Base-by-base conservation (phyloP, 2,329 filamentous ascomycete genomes). In the Aspergillus sclerotialis region DNA sequence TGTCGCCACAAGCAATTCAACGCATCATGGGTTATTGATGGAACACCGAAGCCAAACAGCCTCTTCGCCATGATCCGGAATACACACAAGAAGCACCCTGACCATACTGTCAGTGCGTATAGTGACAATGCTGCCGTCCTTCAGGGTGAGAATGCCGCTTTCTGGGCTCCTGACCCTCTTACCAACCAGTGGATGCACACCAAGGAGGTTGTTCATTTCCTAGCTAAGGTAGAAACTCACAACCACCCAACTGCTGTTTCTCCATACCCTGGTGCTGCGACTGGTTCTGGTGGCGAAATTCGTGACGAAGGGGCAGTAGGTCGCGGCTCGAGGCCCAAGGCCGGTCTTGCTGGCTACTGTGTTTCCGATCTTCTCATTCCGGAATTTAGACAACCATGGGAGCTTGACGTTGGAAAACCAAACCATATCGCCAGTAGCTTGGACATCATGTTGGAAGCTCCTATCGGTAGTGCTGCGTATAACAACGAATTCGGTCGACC, bases 401-500 rank as follows among this genome's bases (percentile, higher is more conserved):
- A 98, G 60, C 67, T 85, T 19, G 84, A 95, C 53, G 76, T 94
- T 36, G 92, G 92, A 32, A 89, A 84, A 55, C 92, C 92, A 4
- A 75, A 78, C 28, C 92, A 98, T 63, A 92, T 94, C 54, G 89
- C 92, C 13, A 94, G 86, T 66, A 88, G 84, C 64, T 69, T 95
- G 24, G 89, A 96, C 56, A 96, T 98, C 49, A 96, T 98, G 90
- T 72, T 96, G 8, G 90, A 98, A 59, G 92, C 88, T 0, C 92
- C 92, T 0, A 92, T 98, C 49, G 92, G 92, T 23, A 92, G 85
- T 50, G 92, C 92, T 32, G 80, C 86, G 13, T 96, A 94, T 71
- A 96, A 96, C 70, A 98, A 98, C 56, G 92, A 95, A 55, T 98
- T 96, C 52, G 92, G 92, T 16, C 78, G 92, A 24, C 90, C 92